Evolutionary conservation across 2,329 filamentous ascomycete species (phyloP), one percentile per base, ranked within the genome.

Genomic region (Amesomyces nigricolor): DNA sequence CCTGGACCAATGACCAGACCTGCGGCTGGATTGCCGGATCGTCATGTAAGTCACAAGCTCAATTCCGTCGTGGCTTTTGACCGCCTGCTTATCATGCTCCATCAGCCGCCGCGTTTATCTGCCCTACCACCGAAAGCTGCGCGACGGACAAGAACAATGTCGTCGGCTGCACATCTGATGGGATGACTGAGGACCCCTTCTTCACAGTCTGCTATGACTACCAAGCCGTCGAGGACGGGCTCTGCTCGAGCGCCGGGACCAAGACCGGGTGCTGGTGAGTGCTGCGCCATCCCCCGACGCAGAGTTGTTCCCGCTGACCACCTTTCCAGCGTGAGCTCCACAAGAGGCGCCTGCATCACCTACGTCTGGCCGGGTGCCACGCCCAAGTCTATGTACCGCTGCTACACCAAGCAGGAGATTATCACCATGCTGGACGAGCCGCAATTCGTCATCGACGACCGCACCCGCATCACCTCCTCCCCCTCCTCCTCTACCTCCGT

Each of bases 221-320:
- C 54, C 53, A 64, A 2, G 72, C 71, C 32, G 39, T 64, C 46
- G 56, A 61, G 1, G 45, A 19, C 9, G 67, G 68, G 8, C 63
- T 61, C 5, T 74, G 72, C 54, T 51, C 46, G 0, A 64, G 57
- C 13, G 51, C 65, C 11, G 66, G 63, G 0, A 17, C 63, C 0
- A 56, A 62, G 11, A 71, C 71, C 0, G 72, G 70, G 11, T 73
- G 72, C 61, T 74, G 72, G 68, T 71, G 64, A 61, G 68, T 39
- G 8, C 16, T 29, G 8, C 6, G 3, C 14, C 30, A 6, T 4
- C 2, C 11, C 1, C 14, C 14, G 9, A n/a, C 4, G 11, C 6
- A n/a, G 7, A 17, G 3, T 1, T 19, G 14, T 43, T 66, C 35
- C 37, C 35, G 30, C 30, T 39, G 19, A 51, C 51, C 47, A 19